phyloP scores from a whole-genome alignment of 108 stramenopile genomes.

The Nitzschia palea region DNA sequence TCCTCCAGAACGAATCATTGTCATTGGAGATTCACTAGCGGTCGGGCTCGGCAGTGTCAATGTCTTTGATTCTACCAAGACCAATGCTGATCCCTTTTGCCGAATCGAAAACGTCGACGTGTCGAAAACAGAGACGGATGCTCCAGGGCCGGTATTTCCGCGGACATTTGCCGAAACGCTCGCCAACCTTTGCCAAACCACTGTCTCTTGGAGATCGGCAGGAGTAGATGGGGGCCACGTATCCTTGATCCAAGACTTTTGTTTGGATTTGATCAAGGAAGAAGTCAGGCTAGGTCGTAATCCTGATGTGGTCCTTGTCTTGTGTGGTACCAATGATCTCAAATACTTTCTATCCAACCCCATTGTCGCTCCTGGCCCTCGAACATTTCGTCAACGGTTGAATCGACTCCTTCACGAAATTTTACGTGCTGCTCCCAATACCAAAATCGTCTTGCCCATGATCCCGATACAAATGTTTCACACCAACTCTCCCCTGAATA shows the following conservation, averaged over 20 bases:
- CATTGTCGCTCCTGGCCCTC: conserved; percentile 14
- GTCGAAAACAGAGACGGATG: background rate
- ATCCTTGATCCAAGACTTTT: conserved; percentile 44
- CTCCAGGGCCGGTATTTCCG: conserved; percentile 62
- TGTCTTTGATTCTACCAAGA: conserved; percentile 47
- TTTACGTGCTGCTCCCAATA: conserved; percentile 37
- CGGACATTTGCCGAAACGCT: conserved; percentile 55
- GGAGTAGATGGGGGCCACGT: conserved; percentile 77
- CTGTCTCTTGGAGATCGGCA: conserved; percentile 62
- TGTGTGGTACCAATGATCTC: conserved; percentile 73
- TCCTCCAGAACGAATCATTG: conserved; percentile 51
- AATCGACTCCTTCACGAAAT: conserved; percentile 46
- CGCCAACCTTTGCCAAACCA: conserved; percentile 31
- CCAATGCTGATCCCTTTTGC: conserved; percentile 37
- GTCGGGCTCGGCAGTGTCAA: conserved; percentile 61
- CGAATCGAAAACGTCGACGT: conserved; percentile 35
- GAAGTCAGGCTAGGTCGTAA: conserved; percentile 41
- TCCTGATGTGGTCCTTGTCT: conserved; percentile 55
- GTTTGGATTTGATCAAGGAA: conserved; percentile 49
- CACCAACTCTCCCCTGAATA: conserved; percentile 61
- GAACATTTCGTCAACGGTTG: conserved; percentile 45
- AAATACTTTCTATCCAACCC: conserved; percentile 52
- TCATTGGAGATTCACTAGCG: conserved; percentile 69
- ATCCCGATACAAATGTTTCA: conserved; percentile 63
- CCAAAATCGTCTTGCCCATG: conserved; percentile 53